phyloP scores from a whole-genome alignment of 305 asterid genomes.

The Ilex paraguariensis region DNA sequence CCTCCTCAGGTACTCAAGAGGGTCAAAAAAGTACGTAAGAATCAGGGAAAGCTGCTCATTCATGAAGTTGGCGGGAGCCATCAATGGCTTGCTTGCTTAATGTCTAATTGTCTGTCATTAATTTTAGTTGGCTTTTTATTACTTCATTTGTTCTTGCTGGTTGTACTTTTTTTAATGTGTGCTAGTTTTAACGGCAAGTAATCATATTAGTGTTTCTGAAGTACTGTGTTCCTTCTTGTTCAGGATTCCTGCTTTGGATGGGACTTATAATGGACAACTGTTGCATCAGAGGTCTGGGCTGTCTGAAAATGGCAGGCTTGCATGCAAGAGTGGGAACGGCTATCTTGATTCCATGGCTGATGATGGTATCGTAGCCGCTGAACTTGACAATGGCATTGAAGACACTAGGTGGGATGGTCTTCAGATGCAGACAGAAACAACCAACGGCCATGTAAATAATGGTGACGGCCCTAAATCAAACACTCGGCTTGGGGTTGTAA shows the following conservation, averaged over 20 bases:
- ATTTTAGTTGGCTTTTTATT: background rate
- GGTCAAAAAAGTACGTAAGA: background rate
- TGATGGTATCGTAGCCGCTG: constrained; percentile 23
- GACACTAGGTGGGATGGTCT: constrained; percentile 35
- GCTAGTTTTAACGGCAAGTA: too few species aligned
- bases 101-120: background rate
- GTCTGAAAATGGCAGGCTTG: constrained; percentile 29
- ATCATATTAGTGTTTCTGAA: constrained; percentile 8
- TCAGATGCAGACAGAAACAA: constrained; percentile 32
- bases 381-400: constrained; percentile 26
- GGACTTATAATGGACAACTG: constrained; percentile 28
- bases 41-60: background rate
- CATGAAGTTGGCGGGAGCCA: too few species aligned
- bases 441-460: constrained; percentile 49
- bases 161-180: too few species aligned
- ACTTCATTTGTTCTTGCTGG: background rate
- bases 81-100: too few species aligned
- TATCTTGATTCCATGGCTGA: constrained; percentile 34
- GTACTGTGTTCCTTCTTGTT: constrained; percentile 9
- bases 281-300: constrained; percentile 31
- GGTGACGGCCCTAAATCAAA: constrained; percentile 33
- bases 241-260: constrained; percentile 27
- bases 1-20: background rate
- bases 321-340: constrained; percentile 25
- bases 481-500: constrained; percentile 46